Percentiles rank a stretch among this genome's conserved stretches.
Evolutionary conservation across 352 stramenopile species (phyloP).

Genomic region (Globisporangium sylvaticum): DNA sequence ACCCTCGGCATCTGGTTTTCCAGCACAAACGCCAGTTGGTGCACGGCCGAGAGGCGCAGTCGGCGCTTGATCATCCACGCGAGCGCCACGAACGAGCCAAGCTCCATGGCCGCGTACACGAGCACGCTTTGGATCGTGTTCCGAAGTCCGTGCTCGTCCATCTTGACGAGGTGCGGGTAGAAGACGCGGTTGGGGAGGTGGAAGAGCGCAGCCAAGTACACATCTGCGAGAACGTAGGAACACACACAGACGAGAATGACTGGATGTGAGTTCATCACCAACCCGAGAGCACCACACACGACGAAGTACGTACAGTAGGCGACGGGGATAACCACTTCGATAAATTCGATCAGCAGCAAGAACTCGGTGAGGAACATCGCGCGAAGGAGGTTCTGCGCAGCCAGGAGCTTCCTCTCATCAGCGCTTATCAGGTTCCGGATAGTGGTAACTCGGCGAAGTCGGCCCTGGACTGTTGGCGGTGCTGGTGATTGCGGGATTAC

Average conservation of each 20-base stretch:
- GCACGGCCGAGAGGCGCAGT: slow-evolving; percentile 24
- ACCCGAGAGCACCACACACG: slow-evolving; percentile 4
- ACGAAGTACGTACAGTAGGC: slow-evolving; percentile 12
- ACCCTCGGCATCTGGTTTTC: slow-evolving; percentile 28
- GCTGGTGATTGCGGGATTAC: not conserved
- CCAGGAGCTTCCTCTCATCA: not conserved
- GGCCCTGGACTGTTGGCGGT: not conserved
- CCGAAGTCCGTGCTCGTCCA: not conserved
- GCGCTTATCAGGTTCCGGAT: not conserved
- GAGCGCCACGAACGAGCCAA: not conserved
- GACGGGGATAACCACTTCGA: slow-evolving; percentile 16
- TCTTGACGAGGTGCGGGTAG: not conserved
- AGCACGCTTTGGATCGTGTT: not conserved
- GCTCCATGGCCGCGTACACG: not conserved
- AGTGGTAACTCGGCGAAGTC: not conserved
- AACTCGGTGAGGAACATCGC: slow-evolving; percentile 15
- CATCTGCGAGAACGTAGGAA: slow-evolving; percentile 5
- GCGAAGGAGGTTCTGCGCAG: slow-evolving; percentile 8
- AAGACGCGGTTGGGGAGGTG: not conserved
- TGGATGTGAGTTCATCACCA: not conserved
- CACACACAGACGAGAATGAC: slow-evolving; percentile 7
- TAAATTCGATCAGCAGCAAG: slow-evolving; percentile 19
- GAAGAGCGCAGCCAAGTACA: not conserved
- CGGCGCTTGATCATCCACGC: not conserved
- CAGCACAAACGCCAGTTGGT: slow-evolving; percentile 35